These are phyloP conservation scores for Schwanniomyces occidentalis DNA, from an alignment of 805 yeast genomes.

Conservation along the genomic window DNA sequence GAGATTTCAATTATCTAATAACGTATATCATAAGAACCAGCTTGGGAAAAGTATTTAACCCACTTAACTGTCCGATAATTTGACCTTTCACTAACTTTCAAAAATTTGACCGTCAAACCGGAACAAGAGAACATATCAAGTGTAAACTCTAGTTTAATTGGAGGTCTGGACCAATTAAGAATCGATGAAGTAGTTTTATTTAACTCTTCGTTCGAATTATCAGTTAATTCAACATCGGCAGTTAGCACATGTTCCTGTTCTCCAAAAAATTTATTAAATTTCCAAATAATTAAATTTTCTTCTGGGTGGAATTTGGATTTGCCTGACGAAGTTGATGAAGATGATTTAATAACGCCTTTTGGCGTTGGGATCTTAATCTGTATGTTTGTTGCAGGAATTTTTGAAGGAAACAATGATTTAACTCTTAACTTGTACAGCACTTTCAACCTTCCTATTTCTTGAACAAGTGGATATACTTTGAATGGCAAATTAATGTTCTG, in stretches of 20 bases:
- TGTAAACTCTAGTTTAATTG: slow-evolving; percentile 67
- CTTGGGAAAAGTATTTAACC: slow-evolving; percentile 76
- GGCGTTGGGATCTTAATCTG: slow-evolving; percentile 70
- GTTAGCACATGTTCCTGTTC: slow-evolving; percentile 61
- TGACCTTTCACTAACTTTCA: slow-evolving; percentile 60
- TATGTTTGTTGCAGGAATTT: slow-evolving; percentile 64
- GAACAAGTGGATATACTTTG: slow-evolving; percentile 56
- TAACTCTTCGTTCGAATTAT: slow-evolving; percentile 14
- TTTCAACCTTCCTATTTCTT: slow-evolving; percentile 40
- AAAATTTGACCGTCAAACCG: slow-evolving; percentile 70
- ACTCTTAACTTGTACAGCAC: slow-evolving; percentile 61
- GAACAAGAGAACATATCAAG: slow-evolving; percentile 76
- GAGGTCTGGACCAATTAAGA: slow-evolving; percentile 66
- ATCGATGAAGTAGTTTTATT: slow-evolving; percentile 15
- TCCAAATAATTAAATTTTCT: slow-evolving; percentile 68
- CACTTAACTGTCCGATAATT: slow-evolving; percentile 78
- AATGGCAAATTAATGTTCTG: slow-evolving; percentile 69
- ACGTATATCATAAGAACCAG: slow-evolving; percentile 82
- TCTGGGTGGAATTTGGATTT: slow-evolving; percentile 68
- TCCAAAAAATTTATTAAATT: slow-evolving; percentile 66
- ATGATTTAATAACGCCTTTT: slow-evolving; percentile 25
- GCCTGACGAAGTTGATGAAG: slow-evolving; percentile 54
- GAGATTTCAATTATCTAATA: no score
- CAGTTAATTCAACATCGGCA: slow-evolving; percentile 45
- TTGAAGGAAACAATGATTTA: slow-evolving; percentile 60